Conservation (phyloP, 306 rosid genomes). For the Carpinus fangiana region DNA sequence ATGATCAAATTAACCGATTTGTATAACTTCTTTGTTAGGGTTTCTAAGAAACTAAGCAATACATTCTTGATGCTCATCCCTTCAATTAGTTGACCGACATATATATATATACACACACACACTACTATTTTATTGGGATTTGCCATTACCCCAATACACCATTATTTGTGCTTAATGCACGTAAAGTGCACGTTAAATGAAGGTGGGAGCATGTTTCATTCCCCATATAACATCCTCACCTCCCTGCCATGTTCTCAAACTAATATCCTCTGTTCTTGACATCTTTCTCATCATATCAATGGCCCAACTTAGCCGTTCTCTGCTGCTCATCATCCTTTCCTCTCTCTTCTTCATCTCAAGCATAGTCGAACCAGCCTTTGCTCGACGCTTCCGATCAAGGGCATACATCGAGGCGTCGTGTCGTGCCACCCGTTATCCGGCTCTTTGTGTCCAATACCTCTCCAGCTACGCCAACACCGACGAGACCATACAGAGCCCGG, state of each 20-base stretch:
- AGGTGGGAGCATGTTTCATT: conserved; percentile 19
- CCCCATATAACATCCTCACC: conserved; percentile 32
- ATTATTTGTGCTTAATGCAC: conserved; percentile 25
- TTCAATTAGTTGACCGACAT: not conserved
- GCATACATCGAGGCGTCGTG: conserved; percentile 53
- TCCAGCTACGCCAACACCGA: conserved; percentile 15
- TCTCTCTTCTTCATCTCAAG: conserved; percentile 16
- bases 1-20: conserved; percentile 4
- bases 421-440: conserved; percentile 41
- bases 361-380: conserved; percentile 20
- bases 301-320: conserved; percentile 33
- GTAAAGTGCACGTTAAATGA: conserved; percentile 28
- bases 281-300: conserved; percentile 25
- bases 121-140: not conserved
- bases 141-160: not conserved
- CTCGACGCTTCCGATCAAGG: conserved; percentile 19
- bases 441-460: conserved; percentile 46
- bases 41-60: not conserved
- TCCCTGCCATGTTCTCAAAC: conserved; percentile 15
- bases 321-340: conserved; percentile 27
- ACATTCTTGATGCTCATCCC: not conserved
- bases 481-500: conserved; percentile 27
- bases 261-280: not conserved
- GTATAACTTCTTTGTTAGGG: not conserved
- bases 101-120: too few relatives aligned